Percentiles rank a stretch among this genome's conserved stretches.
phyloP scores from a whole-genome alignment of 305 asterid genomes.

The Fraxinus ornus region DNA sequence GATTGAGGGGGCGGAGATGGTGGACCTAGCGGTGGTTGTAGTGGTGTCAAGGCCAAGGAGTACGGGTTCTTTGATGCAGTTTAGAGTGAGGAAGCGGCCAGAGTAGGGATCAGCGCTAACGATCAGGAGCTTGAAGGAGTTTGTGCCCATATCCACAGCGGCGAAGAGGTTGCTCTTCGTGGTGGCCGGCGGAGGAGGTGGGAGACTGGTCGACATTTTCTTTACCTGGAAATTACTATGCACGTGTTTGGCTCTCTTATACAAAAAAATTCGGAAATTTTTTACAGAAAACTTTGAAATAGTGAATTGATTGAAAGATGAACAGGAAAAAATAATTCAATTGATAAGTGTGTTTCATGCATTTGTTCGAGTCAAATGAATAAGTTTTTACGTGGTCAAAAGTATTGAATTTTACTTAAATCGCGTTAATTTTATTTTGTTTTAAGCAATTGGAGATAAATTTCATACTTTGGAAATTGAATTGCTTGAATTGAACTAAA shows the following conservation, averaged over 20 bases:
- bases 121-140: slow-evolving; percentile 70
- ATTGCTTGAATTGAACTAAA: too few relatives aligned
- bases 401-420: too few relatives aligned
- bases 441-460: too few relatives aligned
- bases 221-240: neutral
- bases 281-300: too few relatives aligned
- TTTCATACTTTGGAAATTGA: too few relatives aligned
- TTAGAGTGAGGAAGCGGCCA: slow-evolving; percentile 57
- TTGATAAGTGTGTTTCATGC: too few relatives aligned
- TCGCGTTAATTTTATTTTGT: too few relatives aligned
- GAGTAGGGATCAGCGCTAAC: slow-evolving; percentile 53
- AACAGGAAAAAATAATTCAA: too few relatives aligned
- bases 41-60: slow-evolving; percentile 64
- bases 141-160: slow-evolving; percentile 80
- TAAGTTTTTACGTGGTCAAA: too few relatives aligned
- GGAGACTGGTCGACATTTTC: slow-evolving; percentile 35
- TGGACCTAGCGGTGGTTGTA: slow-evolving; percentile 30
- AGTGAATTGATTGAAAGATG: too few relatives aligned
- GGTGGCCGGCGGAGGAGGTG: slow-evolving; percentile 28
- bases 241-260: neutral
- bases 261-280: too few relatives aligned
- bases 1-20: slow-evolving; percentile 48
- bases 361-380: too few relatives aligned
- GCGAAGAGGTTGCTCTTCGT: slow-evolving; percentile 43
- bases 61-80: slow-evolving; percentile 63